Conservation (phyloP, 768 basidiomycete species). For the Amanita brunnescens region DNA sequence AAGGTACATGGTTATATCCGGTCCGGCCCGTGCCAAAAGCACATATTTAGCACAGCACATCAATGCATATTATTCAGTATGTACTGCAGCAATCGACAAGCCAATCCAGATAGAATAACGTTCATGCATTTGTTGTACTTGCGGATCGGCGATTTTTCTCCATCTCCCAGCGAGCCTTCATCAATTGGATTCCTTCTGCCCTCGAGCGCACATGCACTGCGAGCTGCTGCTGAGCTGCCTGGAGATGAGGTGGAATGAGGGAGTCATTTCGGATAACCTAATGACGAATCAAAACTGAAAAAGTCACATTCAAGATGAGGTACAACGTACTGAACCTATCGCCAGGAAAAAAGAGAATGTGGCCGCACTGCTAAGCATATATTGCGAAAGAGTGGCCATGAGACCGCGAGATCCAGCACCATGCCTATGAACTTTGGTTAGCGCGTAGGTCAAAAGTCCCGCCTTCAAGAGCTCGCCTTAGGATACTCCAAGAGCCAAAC, state of each 20-base stretch:
- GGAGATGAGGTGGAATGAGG: slow-evolving; percentile 45
- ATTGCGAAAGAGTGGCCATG: slow-evolving; percentile 89
- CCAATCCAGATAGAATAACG: not conserved
- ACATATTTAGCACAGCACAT: not conserved
- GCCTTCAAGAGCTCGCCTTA: slow-evolving; percentile 48
- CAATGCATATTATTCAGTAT: not conserved
- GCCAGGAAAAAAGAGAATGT: slow-evolving; percentile 97
- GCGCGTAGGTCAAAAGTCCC: not conserved
- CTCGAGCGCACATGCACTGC: slow-evolving; percentile 47
- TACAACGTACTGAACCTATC: slow-evolving; percentile 69
- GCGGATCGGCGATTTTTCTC: slow-evolving; percentile 34
- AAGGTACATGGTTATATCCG: too few species aligned
- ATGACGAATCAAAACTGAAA: slow-evolving; percentile 5
- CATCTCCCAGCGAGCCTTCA: slow-evolving; percentile 70
- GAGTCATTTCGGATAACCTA: slow-evolving; percentile 89
- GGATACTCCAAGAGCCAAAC: slow-evolving; percentile 88
- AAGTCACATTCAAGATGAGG: not conserved
- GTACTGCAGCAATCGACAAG: not conserved
- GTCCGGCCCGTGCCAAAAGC: not conserved
- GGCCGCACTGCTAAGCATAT: slow-evolving; percentile 97
- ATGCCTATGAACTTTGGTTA: slow-evolving; percentile 38
- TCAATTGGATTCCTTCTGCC: slow-evolving; percentile 58
- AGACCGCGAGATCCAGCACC: slow-evolving; percentile 89
- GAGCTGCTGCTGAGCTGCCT: slow-evolving; percentile 56
- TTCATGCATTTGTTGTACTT: slow-evolving; percentile 5